These are phyloP conservation scores for Pythium rishiriense DNA, from an alignment of 352 stramenopile species.

Conservation along the genomic window DNA sequence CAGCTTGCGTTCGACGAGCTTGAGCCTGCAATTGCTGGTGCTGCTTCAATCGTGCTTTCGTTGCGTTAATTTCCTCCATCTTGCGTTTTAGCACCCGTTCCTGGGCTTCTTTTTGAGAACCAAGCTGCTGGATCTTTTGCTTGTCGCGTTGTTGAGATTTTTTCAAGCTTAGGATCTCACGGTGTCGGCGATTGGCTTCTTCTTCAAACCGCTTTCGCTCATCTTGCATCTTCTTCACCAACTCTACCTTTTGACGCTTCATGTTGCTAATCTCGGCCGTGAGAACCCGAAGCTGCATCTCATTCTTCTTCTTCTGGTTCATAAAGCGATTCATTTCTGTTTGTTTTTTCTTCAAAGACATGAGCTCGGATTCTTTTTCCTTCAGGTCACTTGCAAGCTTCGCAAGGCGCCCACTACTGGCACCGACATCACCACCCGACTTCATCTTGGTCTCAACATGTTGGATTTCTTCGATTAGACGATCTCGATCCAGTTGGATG, in stretches of 20 bases:
- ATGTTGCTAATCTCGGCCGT: conserved; percentile 84
- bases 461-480: conserved; percentile 76
- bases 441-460: conserved; percentile 66
- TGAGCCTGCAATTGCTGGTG: conserved; percentile 78
- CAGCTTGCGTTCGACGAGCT: conserved; percentile 62
- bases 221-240: conserved; percentile 87
- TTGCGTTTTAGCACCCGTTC: conserved; percentile 86
- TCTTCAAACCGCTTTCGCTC: conserved; percentile 85
- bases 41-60: conserved; percentile 82
- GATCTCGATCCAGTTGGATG: conserved; percentile 67
- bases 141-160: conserved; percentile 81
- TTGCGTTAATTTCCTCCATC: conserved; percentile 82
- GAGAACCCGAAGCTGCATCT: conserved; percentile 80
- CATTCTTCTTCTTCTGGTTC: conserved; percentile 85
- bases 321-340: conserved; percentile 83
- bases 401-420: conserved; percentile 50
- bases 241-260: conserved; percentile 89
- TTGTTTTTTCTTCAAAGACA: conserved; percentile 75
- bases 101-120: conserved; percentile 81
- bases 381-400: conserved; percentile 80
- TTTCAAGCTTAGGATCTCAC: conserved; percentile 83
- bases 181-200: conserved; percentile 71
- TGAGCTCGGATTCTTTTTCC: conserved; percentile 75
- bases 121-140: conserved; percentile 80
- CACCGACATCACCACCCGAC: conserved; percentile 51